These are phyloP conservation scores for Fusarium albidum DNA, from an alignment of 2,329 filamentous ascomycete genomes.

Conservation along the genomic window DNA sequence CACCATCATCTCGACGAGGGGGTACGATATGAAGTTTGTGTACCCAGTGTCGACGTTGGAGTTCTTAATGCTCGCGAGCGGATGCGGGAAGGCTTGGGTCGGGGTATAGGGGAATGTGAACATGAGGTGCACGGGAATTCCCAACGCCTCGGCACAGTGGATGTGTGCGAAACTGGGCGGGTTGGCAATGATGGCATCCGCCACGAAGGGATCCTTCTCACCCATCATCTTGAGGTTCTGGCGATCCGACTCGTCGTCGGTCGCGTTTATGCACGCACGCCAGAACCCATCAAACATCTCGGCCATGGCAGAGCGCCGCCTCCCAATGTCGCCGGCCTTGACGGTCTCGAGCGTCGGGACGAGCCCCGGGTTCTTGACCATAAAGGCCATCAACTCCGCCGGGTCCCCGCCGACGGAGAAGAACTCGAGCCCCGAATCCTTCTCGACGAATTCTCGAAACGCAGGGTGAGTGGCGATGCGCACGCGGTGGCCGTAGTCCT, in stretches of 20 bases:
- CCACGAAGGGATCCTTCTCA: slow-evolving; percentile 67
- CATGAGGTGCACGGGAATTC: slow-evolving; percentile 83
- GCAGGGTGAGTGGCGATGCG: slow-evolving; percentile 81
- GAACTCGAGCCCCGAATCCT: slow-evolving; percentile 78
- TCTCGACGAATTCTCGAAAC: slow-evolving; percentile 78
- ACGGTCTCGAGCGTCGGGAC: slow-evolving; percentile 78
- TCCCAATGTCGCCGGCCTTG: slow-evolving; percentile 75
- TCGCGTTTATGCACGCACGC: slow-evolving; percentile 78
- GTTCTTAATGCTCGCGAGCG: slow-evolving; percentile 77
- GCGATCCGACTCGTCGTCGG: slow-evolving; percentile 68
- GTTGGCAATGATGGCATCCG: slow-evolving; percentile 86
- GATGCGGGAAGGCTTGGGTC: slow-evolving; percentile 79
- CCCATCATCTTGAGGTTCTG: slow-evolving; percentile 72
- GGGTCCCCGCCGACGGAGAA: slow-evolving; percentile 83
- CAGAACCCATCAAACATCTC: slow-evolving; percentile 88
- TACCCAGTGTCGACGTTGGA: slow-evolving; percentile 76
- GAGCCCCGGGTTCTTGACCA: slow-evolving; percentile 85
- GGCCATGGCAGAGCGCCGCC: slow-evolving; percentile 73
- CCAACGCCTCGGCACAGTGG: slow-evolving; percentile 81
- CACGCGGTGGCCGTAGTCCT: slow-evolving; percentile 77
- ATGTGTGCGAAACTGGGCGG: slow-evolving; percentile 81
- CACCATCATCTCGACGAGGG: slow-evolving; percentile 84
- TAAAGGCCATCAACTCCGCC: slow-evolving; percentile 84
- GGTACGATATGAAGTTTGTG: slow-evolving; percentile 83
- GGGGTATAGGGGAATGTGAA: slow-evolving; percentile 88